phyloP scores from a whole-genome alignment of 2,329 filamentous ascomycete genomes.

The Sphaerulina populicola region DNA sequence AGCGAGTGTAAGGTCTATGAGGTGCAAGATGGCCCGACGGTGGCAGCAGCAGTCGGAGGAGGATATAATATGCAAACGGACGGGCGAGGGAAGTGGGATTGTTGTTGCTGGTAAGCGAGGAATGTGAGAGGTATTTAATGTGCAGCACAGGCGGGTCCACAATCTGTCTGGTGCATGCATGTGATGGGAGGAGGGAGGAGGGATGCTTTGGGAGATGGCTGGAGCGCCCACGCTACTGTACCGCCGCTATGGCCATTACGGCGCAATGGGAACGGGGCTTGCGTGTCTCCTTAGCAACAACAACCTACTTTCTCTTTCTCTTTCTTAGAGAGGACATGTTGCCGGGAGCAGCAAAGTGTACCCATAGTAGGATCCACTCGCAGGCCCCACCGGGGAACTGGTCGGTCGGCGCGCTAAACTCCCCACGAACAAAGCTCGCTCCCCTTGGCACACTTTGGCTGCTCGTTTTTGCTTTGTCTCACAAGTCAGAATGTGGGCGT shows the following conservation, averaged over 20 bases:
- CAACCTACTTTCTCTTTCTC: background rate
- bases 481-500: background rate
- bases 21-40: constrained; percentile 15
- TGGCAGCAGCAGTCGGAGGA: constrained; percentile 9
- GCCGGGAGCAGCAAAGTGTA: background rate
- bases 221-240: constrained; percentile 4
- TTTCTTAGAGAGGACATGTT: background rate
- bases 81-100: constrained; percentile 14
- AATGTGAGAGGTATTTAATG: constrained; percentile 22
- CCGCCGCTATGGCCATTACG: background rate
- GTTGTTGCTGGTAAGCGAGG: constrained; percentile 18
- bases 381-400: background rate
- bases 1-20: constrained; percentile 28
- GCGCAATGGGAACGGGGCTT: constrained; percentile 10
- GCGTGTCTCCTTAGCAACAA: constrained; percentile 12
- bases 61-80: constrained; percentile 14
- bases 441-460: background rate
- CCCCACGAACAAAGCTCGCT: background rate
- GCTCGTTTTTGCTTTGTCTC: background rate
- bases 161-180: constrained; percentile 3
- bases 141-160: constrained; percentile 8
- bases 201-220: constrained; percentile 9
- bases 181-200: no score
- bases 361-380: background rate
- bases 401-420: background rate